A percentile compares a stretch with the other conserved stretches of the same genome.
Evolutionary conservation across 2,329 filamentous ascomycete species (phyloP).

Genomic region (Alternaria panax): DNA sequence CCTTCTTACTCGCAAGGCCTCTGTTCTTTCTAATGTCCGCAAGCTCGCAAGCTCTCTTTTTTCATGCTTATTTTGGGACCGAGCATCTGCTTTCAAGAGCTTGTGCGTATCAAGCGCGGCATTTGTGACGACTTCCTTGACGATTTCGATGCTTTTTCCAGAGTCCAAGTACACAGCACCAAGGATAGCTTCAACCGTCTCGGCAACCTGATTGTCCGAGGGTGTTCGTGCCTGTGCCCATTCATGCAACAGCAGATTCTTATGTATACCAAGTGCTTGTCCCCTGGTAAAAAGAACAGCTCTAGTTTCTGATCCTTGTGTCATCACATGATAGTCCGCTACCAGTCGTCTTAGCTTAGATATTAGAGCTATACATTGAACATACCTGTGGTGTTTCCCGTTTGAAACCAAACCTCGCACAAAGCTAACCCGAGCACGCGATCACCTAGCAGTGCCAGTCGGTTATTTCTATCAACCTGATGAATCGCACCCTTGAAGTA

Average conservation of each 20-base stretch:
- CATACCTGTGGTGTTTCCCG: slow-evolving; percentile 17
- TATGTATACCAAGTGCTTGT: slow-evolving; percentile 15
- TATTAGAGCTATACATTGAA: background rate
- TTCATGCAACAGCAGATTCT: slow-evolving; percentile 10
- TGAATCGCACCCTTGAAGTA: slow-evolving; percentile 22
- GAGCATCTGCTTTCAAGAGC: slow-evolving; percentile 9
- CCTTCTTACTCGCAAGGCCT: background rate
- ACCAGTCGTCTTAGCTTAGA: slow-evolving; percentile 2
- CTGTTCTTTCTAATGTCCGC: background rate
- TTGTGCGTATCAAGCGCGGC: slow-evolving; percentile 19
- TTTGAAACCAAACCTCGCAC: slow-evolving; percentile 27
- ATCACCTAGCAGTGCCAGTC: slow-evolving; percentile 35
- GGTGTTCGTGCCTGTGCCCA: no score
- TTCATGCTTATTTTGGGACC: background rate
- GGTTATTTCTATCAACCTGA: slow-evolving; percentile 21
- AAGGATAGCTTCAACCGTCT: slow-evolving; percentile 32
- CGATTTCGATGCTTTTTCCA: slow-evolving; percentile 6
- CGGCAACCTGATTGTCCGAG: slow-evolving; percentile 17
- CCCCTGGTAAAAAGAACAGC: slow-evolving; percentile 12
- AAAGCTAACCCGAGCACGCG: slow-evolving; percentile 22
- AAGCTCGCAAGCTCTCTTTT: background rate
- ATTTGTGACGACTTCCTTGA: slow-evolving; percentile 18
- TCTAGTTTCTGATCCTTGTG: slow-evolving; percentile 5
- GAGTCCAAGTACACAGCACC: slow-evolving; percentile 36
- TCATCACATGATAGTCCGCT: slow-evolving; percentile 17